Evolutionary conservation across 2,329 filamentous ascomycete genomes (phyloP), one percentile per base, ranked within the genome.

Genomic region (Aphanocladium album): DNA sequence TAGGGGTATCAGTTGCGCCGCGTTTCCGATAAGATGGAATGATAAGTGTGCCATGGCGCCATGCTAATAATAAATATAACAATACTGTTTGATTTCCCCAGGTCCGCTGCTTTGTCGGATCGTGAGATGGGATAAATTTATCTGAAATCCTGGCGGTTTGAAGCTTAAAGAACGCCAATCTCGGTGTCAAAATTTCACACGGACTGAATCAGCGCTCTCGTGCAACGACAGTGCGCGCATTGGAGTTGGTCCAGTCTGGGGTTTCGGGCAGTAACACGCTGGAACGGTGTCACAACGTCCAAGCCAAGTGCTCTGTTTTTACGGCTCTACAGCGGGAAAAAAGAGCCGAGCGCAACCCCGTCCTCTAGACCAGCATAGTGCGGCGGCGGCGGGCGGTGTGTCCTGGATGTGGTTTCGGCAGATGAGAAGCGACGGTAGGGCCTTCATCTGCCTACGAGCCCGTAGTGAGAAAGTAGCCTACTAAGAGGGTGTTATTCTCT

Each of bases 61-160:
- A 39, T 5, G 12, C 35, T 14, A 39, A 6, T 39, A 39, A 4
- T 39, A 16, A 14, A 17, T 39, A 11, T n/a, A 39, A 11, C 35
- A 12, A 39, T 39, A 11, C 16, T 39, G 52, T 45, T 30, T 37
- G 17, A 55, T 12, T 56, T 45, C 53, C 53, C 53, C 41, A 56
- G 53, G 53, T 21, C 53, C 35, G 51, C 21, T 14, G 19, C 14
- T 39, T 35, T n/a, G 51, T 17, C 35, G 30, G 12, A 23, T 9
- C 17, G 41, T n/a, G 30, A 56, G 41, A 46, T 56, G 51, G 51
- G 51, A 53, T 41, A 53, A 43, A 53, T 17, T 23, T 39, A 56
- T 33, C 39, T 46, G 37, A 46, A 45, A 17, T 45, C 37, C 19
- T 43, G 39, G 52, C 39, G 30, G 12, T n/a, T 35, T 23, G 27